phyloP scores from a whole-genome alignment of 768 basidiomycete species.

The Collybia mongolica region DNA sequence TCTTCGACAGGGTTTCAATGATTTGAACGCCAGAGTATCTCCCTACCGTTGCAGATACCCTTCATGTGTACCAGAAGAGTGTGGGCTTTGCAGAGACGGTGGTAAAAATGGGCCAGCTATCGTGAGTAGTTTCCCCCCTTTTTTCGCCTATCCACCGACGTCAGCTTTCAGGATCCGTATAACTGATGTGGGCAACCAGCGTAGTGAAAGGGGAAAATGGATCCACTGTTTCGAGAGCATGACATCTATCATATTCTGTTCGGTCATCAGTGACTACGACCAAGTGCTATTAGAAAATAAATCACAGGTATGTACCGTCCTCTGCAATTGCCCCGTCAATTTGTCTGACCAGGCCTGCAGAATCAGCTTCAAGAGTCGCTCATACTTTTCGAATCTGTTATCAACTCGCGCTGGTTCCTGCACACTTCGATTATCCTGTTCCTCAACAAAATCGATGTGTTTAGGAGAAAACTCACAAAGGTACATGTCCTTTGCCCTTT shows the following conservation, averaged over 20 bases:
- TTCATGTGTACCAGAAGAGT: slow-evolving; percentile 82
- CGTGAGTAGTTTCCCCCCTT: slow-evolving; percentile 34
- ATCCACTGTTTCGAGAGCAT: slow-evolving; percentile 58
- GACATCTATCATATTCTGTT: slow-evolving; percentile 71
- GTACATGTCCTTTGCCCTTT: slow-evolving; percentile 17
- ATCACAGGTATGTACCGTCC: slow-evolving; percentile 46
- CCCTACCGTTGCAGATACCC: slow-evolving; percentile 81
- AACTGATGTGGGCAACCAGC: slow-evolving; percentile 74
- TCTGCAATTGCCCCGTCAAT: background rate
- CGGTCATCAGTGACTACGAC: slow-evolving; percentile 73
- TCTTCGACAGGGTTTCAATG: slow-evolving; percentile 78
- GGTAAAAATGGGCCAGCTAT: slow-evolving; percentile 64
- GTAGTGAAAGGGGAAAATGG: slow-evolving; percentile 81
- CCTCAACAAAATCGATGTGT: slow-evolving; percentile 93
- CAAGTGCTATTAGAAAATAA: slow-evolving; percentile 69
- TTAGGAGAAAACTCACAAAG: slow-evolving; percentile 82
- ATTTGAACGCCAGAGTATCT: slow-evolving; percentile 77
- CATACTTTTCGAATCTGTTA: slow-evolving; percentile 88
- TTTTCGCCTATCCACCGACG: background rate
- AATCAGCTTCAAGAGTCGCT: slow-evolving; percentile 94
- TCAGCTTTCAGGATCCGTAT: slow-evolving; percentile 25
- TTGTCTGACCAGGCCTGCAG: slow-evolving; percentile 27
- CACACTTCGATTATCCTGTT: slow-evolving; percentile 90
- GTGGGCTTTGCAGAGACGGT: slow-evolving; percentile 90
- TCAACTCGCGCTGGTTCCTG: slow-evolving; percentile 92